These are phyloP conservation scores for Boletellus ananiceps DNA, from an alignment of 768 basidiomycete species.

Conservation along the genomic window DNA sequence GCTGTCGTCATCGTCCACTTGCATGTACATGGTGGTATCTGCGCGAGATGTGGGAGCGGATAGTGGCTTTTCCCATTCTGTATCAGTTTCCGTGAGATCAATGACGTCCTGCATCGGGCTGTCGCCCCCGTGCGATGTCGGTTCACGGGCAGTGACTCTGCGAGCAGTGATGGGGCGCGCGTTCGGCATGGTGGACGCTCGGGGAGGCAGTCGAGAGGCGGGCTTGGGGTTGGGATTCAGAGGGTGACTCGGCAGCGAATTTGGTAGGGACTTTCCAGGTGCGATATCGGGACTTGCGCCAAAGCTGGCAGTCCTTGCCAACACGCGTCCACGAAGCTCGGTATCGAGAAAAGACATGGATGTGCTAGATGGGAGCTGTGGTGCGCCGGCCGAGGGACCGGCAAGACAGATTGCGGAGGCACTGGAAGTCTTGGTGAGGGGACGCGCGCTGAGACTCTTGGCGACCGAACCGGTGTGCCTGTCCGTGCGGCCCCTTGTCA, in stretches of 20 bases:
- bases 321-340: constrained; percentile 1
- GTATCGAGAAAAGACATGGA: neutral
- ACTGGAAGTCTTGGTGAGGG: constrained; percentile 17
- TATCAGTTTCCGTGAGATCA: constrained; percentile 21
- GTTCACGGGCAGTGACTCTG: neutral
- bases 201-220: neutral
- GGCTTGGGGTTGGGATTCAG: constrained; percentile 9
- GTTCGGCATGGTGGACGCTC: neutral
- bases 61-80: constrained; percentile 10
- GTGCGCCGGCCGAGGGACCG: neutral
- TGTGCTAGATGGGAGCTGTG: neutral
- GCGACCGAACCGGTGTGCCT: too few species aligned
- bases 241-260: constrained; percentile 9
- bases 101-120: constrained; percentile 15
- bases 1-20: constrained; percentile 15
- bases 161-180: neutral
- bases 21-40: constrained; percentile 11
- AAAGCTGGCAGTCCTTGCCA: constrained; percentile 8
- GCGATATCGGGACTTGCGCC: neutral
- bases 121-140: constrained; percentile 4
- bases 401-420: constrained; percentile 7
- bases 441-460: neutral
- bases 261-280: constrained; percentile 14
- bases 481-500: neutral
- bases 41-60: neutral